A percentile compares a stretch with the other conserved stretches of the same genome.
Evolutionary conservation across 768 basidiomycete genomes (phyloP).

Genomic region (Xanthoconium stramineum): DNA sequence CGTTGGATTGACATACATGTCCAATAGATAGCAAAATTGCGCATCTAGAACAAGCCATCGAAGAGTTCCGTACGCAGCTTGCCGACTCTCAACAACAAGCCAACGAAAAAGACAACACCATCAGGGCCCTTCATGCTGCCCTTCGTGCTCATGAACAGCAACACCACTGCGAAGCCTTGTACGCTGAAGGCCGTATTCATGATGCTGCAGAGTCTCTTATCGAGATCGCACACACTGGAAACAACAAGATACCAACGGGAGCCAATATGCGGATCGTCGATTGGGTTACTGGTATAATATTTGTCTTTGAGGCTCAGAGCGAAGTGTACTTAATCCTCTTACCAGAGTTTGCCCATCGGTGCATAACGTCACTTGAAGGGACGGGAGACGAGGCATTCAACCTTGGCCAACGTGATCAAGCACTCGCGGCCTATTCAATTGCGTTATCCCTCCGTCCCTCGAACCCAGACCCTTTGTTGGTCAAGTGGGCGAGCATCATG

Average conservation of each 20-base stretch:
- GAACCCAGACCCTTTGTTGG: background rate
- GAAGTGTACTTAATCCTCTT: background rate
- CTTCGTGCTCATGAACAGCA: background rate
- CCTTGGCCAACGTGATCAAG: background rate
- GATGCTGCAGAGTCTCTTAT: background rate
- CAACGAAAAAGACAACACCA: background rate
- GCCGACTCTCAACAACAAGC: background rate
- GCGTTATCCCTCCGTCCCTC: background rate
- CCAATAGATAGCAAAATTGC: background rate
- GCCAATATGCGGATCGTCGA: background rate
- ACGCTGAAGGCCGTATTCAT: background rate
- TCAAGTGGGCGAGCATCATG: background rate
- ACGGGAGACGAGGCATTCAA: background rate
- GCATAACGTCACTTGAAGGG: background rate
- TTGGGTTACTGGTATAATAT: constrained; percentile 4
- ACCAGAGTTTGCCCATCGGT: background rate
- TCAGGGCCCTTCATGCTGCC: too few species aligned
- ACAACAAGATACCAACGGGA: background rate
- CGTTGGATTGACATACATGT: background rate
- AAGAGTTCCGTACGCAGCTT: background rate
- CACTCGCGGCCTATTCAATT: background rate
- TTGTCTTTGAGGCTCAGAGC: accelerated
- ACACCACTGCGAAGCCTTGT: background rate
- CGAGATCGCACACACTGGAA: background rate
- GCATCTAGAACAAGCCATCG: background rate